Evolutionary conservation across 208 protist species (phyloP).

Genomic region (Acanthamoeba castellanii): DNA sequence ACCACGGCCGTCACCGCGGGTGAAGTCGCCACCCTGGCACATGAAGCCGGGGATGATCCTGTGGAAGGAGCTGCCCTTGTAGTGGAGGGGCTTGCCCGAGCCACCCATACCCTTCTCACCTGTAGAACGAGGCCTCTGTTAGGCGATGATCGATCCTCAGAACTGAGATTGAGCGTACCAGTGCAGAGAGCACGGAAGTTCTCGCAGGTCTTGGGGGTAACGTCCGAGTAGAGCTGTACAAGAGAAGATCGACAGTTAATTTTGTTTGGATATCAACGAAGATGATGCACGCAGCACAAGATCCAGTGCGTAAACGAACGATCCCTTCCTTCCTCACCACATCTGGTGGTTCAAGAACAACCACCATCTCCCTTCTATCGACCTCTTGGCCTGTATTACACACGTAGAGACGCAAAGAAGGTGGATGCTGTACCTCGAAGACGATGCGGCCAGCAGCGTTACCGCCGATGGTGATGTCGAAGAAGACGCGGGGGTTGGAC

Average conservation of each 20-base stretch:
- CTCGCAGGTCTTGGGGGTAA: slow-evolving; percentile 85
- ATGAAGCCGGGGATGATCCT: slow-evolving; percentile 87
- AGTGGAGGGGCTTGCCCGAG: slow-evolving; percentile 96
- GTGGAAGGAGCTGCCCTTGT: slow-evolving; percentile 90
- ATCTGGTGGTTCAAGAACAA: slow-evolving; percentile 16
- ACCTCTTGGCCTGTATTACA: background rate
- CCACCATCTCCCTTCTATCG: background rate
- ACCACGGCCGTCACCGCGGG: slow-evolving; percentile 96
- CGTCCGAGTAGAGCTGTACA: slow-evolving; percentile 88
- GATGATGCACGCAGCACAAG: background rate
- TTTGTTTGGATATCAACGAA: background rate
- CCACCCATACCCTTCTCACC: slow-evolving; percentile 93
- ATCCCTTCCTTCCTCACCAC: background rate
- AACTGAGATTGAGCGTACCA: background rate
- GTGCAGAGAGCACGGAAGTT: slow-evolving; percentile 80
- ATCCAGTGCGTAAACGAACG: background rate
- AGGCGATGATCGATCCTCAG: background rate
- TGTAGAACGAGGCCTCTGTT: slow-evolving; percentile 89
- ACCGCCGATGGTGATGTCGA: slow-evolving; percentile 95
- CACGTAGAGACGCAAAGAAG: background rate
- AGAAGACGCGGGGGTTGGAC: slow-evolving; percentile 87
- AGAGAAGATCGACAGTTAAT: background rate
- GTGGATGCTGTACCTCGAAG: slow-evolving; percentile 87
- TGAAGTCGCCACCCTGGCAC: slow-evolving; percentile 98
- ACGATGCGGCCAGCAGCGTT: slow-evolving; percentile 92